phyloP scores from a whole-genome alignment of 352 stramenopile species.

The Phytophthora pinifolia region DNA sequence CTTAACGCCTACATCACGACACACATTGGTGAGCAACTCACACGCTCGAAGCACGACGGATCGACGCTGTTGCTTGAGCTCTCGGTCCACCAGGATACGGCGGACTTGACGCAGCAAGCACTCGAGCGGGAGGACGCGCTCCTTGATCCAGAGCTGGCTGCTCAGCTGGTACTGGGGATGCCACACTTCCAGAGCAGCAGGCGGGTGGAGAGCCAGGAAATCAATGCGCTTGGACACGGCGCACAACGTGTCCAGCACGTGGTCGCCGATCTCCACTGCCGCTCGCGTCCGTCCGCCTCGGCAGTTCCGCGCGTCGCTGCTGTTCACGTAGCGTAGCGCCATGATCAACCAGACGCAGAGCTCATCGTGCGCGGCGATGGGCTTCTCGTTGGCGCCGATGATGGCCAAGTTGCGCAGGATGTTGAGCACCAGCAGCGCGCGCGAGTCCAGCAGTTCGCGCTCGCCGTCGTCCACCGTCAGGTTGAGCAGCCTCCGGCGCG shows the following conservation, averaged over 20 bases:
- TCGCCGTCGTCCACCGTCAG: slow-evolving; percentile 39
- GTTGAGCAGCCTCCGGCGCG: slow-evolving; percentile 48
- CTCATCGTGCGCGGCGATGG: slow-evolving; percentile 65
- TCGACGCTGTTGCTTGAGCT: slow-evolving; percentile 41
- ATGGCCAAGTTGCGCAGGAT: slow-evolving; percentile 80
- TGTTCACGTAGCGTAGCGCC: slow-evolving; percentile 46
- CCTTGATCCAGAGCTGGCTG: slow-evolving; percentile 61
- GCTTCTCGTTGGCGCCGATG: slow-evolving; percentile 68
- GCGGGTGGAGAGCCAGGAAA: slow-evolving; percentile 62
- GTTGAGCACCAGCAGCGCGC: slow-evolving; percentile 63
- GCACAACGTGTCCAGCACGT: slow-evolving; percentile 77
- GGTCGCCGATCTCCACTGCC: slow-evolving; percentile 57
- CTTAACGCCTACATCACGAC: slow-evolving; percentile 51
- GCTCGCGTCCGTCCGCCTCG: slow-evolving; percentile 24
- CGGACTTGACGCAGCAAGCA: slow-evolving; percentile 58
- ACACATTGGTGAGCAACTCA: slow-evolving; percentile 63
- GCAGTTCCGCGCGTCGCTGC: slow-evolving; percentile 24
- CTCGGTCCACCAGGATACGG: slow-evolving; percentile 37
- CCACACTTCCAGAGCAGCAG: slow-evolving; percentile 53
- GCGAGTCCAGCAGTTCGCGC: slow-evolving; percentile 57
- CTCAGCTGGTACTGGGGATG: slow-evolving; percentile 61
- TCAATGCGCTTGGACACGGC: slow-evolving; percentile 71
- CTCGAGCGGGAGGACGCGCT: slow-evolving; percentile 59
- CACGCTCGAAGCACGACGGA: slow-evolving; percentile 63
- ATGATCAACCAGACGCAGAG: slow-evolving; percentile 65